Base-by-base conservation (phyloP, 1,139 yeast genomes). In the Geotrichum aggregatum region DNA sequence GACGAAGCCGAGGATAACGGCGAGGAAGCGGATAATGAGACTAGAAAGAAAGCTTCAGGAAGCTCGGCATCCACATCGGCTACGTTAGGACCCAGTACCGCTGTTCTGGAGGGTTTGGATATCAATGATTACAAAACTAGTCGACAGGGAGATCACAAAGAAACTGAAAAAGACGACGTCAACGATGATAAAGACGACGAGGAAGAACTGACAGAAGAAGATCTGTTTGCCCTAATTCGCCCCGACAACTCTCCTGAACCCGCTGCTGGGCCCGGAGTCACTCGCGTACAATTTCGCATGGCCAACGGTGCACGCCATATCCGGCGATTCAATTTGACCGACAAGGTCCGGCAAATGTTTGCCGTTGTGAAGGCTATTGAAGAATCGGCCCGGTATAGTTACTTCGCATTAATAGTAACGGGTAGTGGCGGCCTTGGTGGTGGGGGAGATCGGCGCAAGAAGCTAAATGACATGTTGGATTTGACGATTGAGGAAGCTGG, bases 261-360 rank as follows among this genome's bases (percentile, higher is more conserved):
- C 0, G 72, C 80, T 0, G 67, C 69, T 3, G 76, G 81, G 0
- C 76, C 76, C 2, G 69, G 77, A 0, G 77, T 81, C 1, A 87
- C 96, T 1, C 75, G 98, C 61, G 78, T 92, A 21, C 98, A 92
- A 67, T 77, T 92, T 21, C 76, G 97, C 55, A 79, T 88, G 43
- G 95, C 94, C 18, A 88, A 84, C 62, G 98, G 98, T 19, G 78
- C 83, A 52, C 75, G 98, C 57, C 71, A 84, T 13, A 83, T 92
- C 14, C 83, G 88, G 55, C 78, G 87, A 58, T 86, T 92, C 62
- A 70, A 70, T 13, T 62, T 77, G 10, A 64, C 71, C 3, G 94
- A 84, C 59, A 70, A 75, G 2, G 85, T 92, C 0, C 57, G 79
- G 63, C 73, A 75, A 14, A 75, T 92, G 38, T 87, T 73, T 64